These are phyloP conservation scores for Fusarium foetens DNA, from an alignment of 2,329 filamentous ascomycete genomes.

Conservation along the genomic window DNA sequence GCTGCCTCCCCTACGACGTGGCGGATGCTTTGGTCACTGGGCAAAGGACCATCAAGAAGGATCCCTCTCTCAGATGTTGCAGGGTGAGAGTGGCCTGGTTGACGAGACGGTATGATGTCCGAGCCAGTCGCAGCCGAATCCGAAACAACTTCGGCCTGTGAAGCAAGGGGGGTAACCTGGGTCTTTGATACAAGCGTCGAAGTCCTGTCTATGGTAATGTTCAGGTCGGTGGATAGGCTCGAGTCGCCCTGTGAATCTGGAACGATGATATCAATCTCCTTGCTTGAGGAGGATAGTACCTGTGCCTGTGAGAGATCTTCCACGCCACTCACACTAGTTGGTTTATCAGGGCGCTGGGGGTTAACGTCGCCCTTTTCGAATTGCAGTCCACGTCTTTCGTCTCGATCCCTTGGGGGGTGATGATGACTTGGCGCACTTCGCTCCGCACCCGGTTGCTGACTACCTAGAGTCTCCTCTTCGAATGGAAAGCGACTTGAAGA, in stretches of 20 bases:
- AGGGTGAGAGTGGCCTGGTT: conserved; percentile 32
- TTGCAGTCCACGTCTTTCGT: not conserved
- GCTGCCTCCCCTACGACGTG: not conserved
- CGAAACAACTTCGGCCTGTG: conserved; percentile 19
- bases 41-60: not conserved
- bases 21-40: not conserved
- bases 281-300: conserved; percentile 4
- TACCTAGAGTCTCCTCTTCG: not conserved
- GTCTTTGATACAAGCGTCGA: not conserved
- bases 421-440: not conserved
- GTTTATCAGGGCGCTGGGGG: not conserved
- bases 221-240: conserved; percentile 10
- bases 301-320: not conserved
- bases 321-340: not conserved
- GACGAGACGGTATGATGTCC: conserved; percentile 44
- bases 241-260: conserved; percentile 40
- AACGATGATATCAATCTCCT: conserved; percentile 16
- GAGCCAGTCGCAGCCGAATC: conserved; percentile 21
- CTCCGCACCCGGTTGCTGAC: not conserved
- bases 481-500: not conserved
- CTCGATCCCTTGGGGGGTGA: not conserved
- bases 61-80: not conserved
- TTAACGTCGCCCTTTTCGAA: not conserved
- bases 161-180: conserved; percentile 1
- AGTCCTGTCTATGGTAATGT: not conserved